Conservation (phyloP, 2,329 filamentous ascomycete species). For the Albophoma yamanashiensis region DNA sequence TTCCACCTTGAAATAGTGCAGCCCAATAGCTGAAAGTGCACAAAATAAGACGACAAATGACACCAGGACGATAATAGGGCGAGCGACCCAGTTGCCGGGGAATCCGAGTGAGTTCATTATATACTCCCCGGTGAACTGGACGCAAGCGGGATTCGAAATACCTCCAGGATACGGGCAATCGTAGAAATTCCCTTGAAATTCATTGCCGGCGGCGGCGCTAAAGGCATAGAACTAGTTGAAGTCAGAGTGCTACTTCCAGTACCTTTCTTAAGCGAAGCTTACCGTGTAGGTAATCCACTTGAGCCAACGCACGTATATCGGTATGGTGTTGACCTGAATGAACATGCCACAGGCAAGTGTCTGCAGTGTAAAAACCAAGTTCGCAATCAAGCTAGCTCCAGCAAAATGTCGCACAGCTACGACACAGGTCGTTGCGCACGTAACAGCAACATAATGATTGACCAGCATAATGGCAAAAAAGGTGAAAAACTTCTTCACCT, state of each 20-base stretch:
- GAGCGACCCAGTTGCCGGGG: conserved; percentile 53
- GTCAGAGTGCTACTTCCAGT: neutral
- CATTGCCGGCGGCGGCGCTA: conserved; percentile 60
- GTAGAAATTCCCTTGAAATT: conserved; percentile 63
- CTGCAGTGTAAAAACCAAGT: conserved; percentile 62
- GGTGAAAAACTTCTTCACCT: conserved; percentile 55
- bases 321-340: conserved; percentile 61
- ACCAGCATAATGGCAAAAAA: conserved; percentile 61
- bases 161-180: conserved; percentile 57
- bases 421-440: conserved; percentile 59
- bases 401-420: conserved; percentile 56
- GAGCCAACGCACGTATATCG: conserved; percentile 68
- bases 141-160: conserved; percentile 52
- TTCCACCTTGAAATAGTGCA: conserved; percentile 55
- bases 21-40: conserved; percentile 45
- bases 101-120: conserved; percentile 61
- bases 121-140: conserved; percentile 57
- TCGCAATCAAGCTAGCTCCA: conserved; percentile 60
- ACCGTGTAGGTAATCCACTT: conserved; percentile 41
- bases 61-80: conserved; percentile 52
- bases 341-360: conserved; percentile 69
- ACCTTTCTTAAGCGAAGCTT: neutral
- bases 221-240: conserved; percentile 53
- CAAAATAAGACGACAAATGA: conserved; percentile 56
- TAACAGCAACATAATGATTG: conserved; percentile 64